These are phyloP conservation scores for Capsicum baccatum DNA, from an alignment of 257 asterid genomes.

Conservation along the genomic window DNA sequence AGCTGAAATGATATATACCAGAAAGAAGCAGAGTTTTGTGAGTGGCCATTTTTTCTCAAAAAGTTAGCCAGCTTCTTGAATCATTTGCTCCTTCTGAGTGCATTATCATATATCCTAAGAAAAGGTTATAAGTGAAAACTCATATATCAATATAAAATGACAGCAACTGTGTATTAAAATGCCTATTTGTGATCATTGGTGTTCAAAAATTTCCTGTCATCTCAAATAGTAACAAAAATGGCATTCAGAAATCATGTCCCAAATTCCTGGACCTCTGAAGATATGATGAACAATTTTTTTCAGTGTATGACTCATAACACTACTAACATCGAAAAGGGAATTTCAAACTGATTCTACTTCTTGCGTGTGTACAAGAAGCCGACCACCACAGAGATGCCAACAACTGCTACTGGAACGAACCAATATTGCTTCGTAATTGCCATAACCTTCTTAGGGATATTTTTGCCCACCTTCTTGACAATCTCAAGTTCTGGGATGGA, in stretches of 20 bases:
- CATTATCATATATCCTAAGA: no score
- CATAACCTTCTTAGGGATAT: slow-evolving; percentile 44
- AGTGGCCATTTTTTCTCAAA: background rate
- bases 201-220: background rate
- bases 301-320: slow-evolving; percentile 8
- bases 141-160: background rate
- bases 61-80: background rate
- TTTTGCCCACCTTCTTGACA: slow-evolving; percentile 44
- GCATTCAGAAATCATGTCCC: slow-evolving; percentile 23
- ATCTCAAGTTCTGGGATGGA: slow-evolving; percentile 65
- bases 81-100: background rate
- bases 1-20: background rate
- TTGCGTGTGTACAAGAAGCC: slow-evolving; percentile 60
- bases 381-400: slow-evolving; percentile 59
- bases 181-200: background rate
- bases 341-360: slow-evolving; percentile 46
- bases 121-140: background rate
- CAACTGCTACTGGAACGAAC: slow-evolving; percentile 62
- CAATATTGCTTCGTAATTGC: slow-evolving; percentile 68
- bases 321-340: slow-evolving; percentile 26
- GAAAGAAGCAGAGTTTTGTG: background rate
- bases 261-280: slow-evolving; percentile 18
- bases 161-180: slow-evolving; percentile 6
- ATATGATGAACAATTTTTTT: background rate
- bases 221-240: slow-evolving; percentile 28